Base-by-base conservation (phyloP, 768 basidiomycete genomes). In the Pulveroboletus sp. region DNA sequence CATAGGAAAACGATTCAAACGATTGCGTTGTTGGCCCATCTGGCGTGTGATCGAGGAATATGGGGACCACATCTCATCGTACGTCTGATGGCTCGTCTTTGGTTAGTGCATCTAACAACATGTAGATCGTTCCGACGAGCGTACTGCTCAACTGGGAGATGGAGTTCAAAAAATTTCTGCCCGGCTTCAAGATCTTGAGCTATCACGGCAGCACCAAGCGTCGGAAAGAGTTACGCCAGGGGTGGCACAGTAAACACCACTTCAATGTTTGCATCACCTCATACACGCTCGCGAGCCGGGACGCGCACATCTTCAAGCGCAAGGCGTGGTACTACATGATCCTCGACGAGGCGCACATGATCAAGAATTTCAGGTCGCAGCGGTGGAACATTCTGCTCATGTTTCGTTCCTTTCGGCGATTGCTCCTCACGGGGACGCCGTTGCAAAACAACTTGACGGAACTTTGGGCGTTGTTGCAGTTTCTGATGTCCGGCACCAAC, bases 281-380 rank as follows among this genome's bases (percentile, higher is more conserved):
- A 16, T 96, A 96, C 64, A 86, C 91, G 5, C 80, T 95, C 23
- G 93, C 91, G n/a, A 85, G 89, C 61, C 82, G 88, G 32, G 93
- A 96, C 63, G 85, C 89, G 45, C 83, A 89, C 59, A 86, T 93
- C 16, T 93, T 95, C 74, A 90, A 90, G 68, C 83, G 93, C 36
- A 94, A 92, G 70, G 74, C 80, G 42, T 95, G 93, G 93, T 91
- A 93, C 63, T 96, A 96, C 60, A 89, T 96, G 86, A 83, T 96
- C 47, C 81, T 96, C 6, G 93, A 96, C 63, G 93, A 96, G 68
- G 93, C 93, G 7, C 93, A 96, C 63, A 95, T 94, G 83, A 93
- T 96, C 81, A 94, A 94, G 72, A 96, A 96, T 66, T 95, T 94
- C 73, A 84, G 85, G 62, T 91, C 89, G 0, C 91, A 96, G 64